These are phyloP conservation scores for Neurospora sp. DNA, from an alignment of 2,329 filamentous ascomycete species.

Conservation along the genomic window DNA sequence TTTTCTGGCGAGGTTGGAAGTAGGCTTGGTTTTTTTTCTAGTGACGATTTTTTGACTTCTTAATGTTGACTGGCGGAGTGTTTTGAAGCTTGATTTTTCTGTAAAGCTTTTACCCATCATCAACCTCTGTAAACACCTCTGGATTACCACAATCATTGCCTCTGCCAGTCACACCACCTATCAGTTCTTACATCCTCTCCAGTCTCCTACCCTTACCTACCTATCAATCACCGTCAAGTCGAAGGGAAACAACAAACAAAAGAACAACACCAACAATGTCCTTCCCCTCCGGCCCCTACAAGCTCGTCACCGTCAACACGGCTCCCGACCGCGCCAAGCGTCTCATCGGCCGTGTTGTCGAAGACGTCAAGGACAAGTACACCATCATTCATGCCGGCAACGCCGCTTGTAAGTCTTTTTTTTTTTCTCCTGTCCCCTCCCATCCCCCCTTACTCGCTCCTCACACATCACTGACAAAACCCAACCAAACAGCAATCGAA, in stretches of 20 bases:
- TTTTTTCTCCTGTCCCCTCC: too few species aligned
- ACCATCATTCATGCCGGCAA: constrained; percentile 54
- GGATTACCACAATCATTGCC: not conserved
- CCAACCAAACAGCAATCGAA: constrained; percentile 34
- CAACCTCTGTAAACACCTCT: not conserved
- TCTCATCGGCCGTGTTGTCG: constrained; percentile 51
- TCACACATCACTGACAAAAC: not conserved
- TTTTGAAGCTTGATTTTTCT: not conserved
- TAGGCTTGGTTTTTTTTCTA: not conserved
- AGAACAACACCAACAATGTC: not conserved
- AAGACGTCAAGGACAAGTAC: constrained; percentile 53
- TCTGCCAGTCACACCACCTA: not conserved
- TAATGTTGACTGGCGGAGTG: not conserved
- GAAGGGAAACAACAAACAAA: not conserved
- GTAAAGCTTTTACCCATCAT: not conserved
- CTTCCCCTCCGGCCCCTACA: constrained; percentile 43
- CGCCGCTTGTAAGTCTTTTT: constrained; percentile 40
- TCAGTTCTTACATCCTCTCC: not conserved
- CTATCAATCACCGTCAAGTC: not conserved
- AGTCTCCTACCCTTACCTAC: not conserved
- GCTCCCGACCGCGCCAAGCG: constrained; percentile 54
- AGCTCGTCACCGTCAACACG: constrained; percentile 59
- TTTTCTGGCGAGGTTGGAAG: not conserved
- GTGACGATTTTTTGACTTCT: not conserved
- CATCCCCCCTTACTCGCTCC: too few species aligned